phyloP scores from a whole-genome alignment of 768 basidiomycete species.

The Mycena venus region DNA sequence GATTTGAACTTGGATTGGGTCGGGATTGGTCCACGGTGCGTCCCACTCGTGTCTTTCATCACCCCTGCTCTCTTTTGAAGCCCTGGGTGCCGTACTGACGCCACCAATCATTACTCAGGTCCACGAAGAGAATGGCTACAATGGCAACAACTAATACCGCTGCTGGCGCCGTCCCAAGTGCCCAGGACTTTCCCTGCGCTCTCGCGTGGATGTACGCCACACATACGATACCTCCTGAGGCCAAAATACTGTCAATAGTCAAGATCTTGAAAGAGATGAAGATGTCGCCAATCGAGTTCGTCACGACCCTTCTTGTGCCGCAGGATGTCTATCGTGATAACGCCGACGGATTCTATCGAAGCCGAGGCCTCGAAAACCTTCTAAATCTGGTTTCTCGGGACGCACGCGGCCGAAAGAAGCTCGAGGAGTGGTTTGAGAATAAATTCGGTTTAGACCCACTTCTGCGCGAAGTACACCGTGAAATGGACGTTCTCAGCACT shows the following conservation, averaged over 20 bases:
- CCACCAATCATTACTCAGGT: too few relatives aligned
- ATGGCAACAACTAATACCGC: too few relatives aligned
- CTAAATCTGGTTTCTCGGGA: neutral
- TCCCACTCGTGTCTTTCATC: too few relatives aligned
- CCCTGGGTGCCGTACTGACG: too few relatives aligned
- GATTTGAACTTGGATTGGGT: too few relatives aligned
- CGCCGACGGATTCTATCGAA: constrained; percentile 1
- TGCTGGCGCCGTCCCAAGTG: too few relatives aligned
- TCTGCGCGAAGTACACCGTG: too few relatives aligned
- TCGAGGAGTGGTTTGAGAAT: neutral
- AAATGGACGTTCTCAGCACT: neutral
- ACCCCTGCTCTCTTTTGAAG: too few relatives aligned
- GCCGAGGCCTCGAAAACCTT: neutral
- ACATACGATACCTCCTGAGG: neutral
- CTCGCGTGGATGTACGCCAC: too few relatives aligned
- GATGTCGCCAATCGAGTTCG: neutral
- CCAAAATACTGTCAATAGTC: neutral
- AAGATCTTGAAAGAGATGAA: neutral
- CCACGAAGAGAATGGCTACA: too few relatives aligned
- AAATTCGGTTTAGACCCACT: neutral
- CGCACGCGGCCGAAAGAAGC: neutral
- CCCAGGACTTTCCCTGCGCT: too few relatives aligned
- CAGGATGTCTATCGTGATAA: neutral
- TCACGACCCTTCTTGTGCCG: neutral
- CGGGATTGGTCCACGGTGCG: too few relatives aligned